Base-by-base conservation (phyloP, 2,329 filamentous ascomycete species). In the Hirsutella thompsonii region DNA sequence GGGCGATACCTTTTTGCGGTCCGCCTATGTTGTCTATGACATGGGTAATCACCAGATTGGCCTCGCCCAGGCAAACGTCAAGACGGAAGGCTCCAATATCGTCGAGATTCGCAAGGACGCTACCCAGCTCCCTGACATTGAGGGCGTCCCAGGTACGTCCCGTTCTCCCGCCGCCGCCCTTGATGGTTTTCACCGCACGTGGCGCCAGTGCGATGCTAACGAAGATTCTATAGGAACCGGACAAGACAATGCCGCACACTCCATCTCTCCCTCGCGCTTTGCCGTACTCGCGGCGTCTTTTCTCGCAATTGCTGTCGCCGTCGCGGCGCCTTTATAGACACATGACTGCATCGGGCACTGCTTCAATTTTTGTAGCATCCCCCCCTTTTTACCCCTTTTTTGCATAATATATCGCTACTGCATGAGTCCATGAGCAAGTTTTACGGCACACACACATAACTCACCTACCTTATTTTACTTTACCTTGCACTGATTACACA, bases 1-100 rank as follows among this genome's bases (percentile, higher is more conserved):
- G n/a, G 74, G 74, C 10, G 74, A 76, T 49, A 74, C 72, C 1
- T 74, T 78, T 53, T 46, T 77, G 47, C 66, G 74, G 26, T 73
- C 69, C 10, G 70, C 70, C 19, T 76, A 76, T 51, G 68, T 73
- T 39, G 71, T 74, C 41, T 75, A 74, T 52, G 70, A 76, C 49
- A 53, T 74, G 34, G 59, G 58, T 41, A 66, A 72, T 54, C 52
- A 68, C 49, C 57, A 70, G 56, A 59, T 77, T 41, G 70, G 59
- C 43, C 51, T 76, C 4, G 71, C 70, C 11, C 71, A 71, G 57
- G 63, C 74, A 38, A 72, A 71, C 47, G 52, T 71, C 40, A 68
- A 70, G 51, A 58, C 59, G 44, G 65, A 61, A 23, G 52, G 56
- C 19, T 62, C 58, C 37, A 62, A 64, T 43, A 50, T 76, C 18